phyloP scores from a whole-genome alignment of 306 rosid species.

The Myrica gale region DNA sequence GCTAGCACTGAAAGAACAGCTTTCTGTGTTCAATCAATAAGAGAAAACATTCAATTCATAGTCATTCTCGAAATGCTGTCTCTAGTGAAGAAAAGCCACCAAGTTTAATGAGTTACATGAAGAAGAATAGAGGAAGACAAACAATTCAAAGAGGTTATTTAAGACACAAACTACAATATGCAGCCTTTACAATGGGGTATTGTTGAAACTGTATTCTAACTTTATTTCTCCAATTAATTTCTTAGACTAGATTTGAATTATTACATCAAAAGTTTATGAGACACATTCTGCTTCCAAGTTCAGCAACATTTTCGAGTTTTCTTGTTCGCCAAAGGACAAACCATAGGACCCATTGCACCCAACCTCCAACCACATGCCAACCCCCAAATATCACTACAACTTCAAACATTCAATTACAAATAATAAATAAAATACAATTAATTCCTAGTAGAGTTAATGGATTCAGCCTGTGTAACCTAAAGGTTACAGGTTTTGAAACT shows the following conservation, averaged over 20 bases:
- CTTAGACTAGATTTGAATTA: neutral
- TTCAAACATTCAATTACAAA: neutral
- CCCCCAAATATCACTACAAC: neutral
- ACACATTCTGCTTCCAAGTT: neutral
- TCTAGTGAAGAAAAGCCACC: slow-evolving; percentile 7
- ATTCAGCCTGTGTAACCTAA: neutral
- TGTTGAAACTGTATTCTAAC: neutral
- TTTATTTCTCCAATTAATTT: no score
- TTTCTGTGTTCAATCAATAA: slow-evolving; percentile 70
- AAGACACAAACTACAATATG: neutral
- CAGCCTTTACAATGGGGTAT: neutral
- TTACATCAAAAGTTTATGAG: no score
- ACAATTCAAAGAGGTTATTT: neutral
- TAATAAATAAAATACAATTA: neutral
- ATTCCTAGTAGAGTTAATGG: neutral
- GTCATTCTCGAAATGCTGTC: slow-evolving; percentile 13
- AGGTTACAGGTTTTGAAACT: neutral
- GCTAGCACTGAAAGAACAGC: slow-evolving; percentile 88
- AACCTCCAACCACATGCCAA: slow-evolving; percentile 1
- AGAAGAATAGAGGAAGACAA: slow-evolving; percentile 19
- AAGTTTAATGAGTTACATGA: slow-evolving; percentile 15
- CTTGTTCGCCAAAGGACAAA: neutral
- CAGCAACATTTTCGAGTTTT: neutral
- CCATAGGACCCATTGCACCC: neutral
- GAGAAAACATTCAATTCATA: slow-evolving; percentile 39